Conservation (phyloP, 2,329 filamentous ascomycete genomes). For the Aspergillus sojae region DNA sequence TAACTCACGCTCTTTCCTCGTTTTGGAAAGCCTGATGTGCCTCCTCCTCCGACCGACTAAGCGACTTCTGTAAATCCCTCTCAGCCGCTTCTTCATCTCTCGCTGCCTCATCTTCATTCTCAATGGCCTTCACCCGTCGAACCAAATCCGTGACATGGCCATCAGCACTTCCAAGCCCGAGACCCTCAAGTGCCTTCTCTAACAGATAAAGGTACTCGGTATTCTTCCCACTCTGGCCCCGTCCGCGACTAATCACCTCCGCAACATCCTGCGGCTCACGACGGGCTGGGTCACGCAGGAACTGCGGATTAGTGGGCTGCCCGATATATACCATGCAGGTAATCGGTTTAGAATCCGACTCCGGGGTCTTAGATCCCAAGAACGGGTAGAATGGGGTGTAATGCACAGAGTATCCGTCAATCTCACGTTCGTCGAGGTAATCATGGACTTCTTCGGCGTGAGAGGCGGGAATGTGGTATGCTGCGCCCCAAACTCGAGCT, state of each 20-base stretch:
- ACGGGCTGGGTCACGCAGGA: conserved; percentile 57
- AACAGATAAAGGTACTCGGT: conserved; percentile 84
- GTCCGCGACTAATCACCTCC: conserved; percentile 74
- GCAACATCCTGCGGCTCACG: conserved; percentile 79
- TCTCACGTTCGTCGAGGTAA: conserved; percentile 94
- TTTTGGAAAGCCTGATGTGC: conserved; percentile 12
- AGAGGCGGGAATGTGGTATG: conserved; percentile 76
- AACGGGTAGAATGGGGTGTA: conserved; percentile 80
- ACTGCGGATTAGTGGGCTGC: conserved; percentile 89
- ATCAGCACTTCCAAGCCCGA: conserved; percentile 78
- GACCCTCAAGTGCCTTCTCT: conserved; percentile 70
- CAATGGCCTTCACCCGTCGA: conserved; percentile 67
- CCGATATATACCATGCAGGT: conserved; percentile 87
- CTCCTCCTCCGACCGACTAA: conserved; percentile 20
- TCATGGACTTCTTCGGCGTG: conserved; percentile 78
- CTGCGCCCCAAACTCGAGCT: conserved; percentile 81
- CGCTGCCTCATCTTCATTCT: conserved; percentile 39
- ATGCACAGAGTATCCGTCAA: conserved; percentile 95
- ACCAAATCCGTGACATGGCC: conserved; percentile 83
- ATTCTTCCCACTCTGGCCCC: conserved; percentile 86
- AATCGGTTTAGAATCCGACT: conserved; percentile 36
- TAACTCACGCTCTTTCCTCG: not conserved
- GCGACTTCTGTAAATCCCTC: conserved; percentile 29
- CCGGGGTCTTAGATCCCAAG: conserved; percentile 16
- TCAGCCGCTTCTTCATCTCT: conserved; percentile 37